Evolutionary conservation across 306 rosid genomes (phyloP), one percentile per base, ranked within the genome.

Genomic region (Castanospermum australe): DNA sequence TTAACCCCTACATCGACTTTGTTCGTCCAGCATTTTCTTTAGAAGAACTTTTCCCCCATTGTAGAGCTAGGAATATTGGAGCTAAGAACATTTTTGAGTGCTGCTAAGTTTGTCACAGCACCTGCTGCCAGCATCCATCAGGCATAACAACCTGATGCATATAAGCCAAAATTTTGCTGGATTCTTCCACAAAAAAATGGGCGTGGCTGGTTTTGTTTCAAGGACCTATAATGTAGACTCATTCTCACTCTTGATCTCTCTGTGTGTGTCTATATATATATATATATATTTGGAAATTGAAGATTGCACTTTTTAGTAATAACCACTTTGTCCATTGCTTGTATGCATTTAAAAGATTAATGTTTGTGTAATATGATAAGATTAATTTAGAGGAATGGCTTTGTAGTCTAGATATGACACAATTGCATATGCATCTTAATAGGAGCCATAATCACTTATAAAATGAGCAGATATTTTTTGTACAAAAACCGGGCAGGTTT

Each of bases 151-250:
- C 30, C 41, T 67, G 67, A 60, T 67, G 13, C 42, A 36, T 9
- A 18, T 44, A 32, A 5, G 15, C 24, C 42, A 21, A 33, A 18
- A 15, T 21, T 21, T 70, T 65, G 33, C 50, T 36, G 66, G 59
- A 67, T 36, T 68, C n/a, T 67, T 11, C 47, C 48, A 56, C 62
- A 51, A 66, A 66, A 79, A 39, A 36, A 44, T 54, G 63, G 62
- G 17, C 3, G 62, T 56, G 76, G 22, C 17, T 12, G 5, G 12
- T 68, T 78, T 32, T 33, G 20, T 30, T 15, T 30, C 24, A 61
- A 30, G 13, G 44, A 30, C 12, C 67, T 62, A n/a, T n/a, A n/a
- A n/a, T n/a, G n/a, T n/a, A n/a, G n/a, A n/a, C n/a, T n/a, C n/a
- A n/a, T n/a, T n/a, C n/a, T n/a, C n/a, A n/a, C n/a, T n/a, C n/a